These are phyloP conservation scores for Penstemon eatonii DNA, from an alignment of 257 asterid genomes.

Conservation along the genomic window DNA sequence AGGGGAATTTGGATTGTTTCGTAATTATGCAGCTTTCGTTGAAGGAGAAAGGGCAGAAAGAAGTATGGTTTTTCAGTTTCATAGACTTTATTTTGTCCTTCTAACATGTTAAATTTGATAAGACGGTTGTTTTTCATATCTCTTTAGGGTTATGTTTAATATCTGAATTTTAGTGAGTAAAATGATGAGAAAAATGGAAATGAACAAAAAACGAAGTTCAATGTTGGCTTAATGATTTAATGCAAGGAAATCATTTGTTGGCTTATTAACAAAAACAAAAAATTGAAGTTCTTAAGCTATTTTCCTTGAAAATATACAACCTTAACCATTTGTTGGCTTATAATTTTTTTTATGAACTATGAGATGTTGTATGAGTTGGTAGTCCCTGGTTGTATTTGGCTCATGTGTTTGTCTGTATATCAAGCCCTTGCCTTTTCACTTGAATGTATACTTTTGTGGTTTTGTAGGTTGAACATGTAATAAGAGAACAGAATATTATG, in stretches of 20 bases:
- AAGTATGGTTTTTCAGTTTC: neutral
- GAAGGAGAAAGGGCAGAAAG: neutral
- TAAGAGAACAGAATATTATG: conserved; percentile 85
- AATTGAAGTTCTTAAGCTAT: neutral
- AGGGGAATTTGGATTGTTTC: neutral
- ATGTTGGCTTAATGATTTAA: no score
- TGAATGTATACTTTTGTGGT: conserved; percentile 16
- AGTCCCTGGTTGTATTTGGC: no score
- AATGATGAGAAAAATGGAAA: no score
- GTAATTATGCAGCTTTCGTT: neutral
- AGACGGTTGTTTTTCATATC: neutral
- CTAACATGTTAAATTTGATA: neutral
- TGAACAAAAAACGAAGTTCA: no score
- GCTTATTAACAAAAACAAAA: no score
- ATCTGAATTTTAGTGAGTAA: no score
- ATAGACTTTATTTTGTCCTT: neutral
- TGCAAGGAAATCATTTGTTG: no score
- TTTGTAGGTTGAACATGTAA: conserved; percentile 87
- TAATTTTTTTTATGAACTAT: neutral
- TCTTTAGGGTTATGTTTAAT: no score
- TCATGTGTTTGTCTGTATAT: no score
- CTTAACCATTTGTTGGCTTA: neutral
- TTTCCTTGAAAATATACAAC: neutral
- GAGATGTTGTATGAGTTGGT: no score
- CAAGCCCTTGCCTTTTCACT: neutral